Base-by-base conservation (phyloP, 768 basidiomycete genomes). In the Boletus insuetus region DNA sequence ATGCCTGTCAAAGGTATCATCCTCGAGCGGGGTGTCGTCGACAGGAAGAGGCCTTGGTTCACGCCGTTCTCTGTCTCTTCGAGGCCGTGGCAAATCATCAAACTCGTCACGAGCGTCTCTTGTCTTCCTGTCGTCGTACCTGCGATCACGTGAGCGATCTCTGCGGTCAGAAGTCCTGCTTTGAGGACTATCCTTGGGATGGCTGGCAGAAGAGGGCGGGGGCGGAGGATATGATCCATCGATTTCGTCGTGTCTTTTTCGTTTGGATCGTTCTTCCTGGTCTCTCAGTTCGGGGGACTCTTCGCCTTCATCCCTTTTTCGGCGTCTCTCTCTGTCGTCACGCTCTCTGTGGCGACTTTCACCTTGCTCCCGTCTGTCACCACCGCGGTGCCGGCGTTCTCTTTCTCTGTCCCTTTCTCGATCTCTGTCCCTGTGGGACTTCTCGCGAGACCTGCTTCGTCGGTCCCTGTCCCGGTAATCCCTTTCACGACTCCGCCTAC, bases 261-360 rank as follows among this genome's bases (percentile, higher is more conserved):
- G 80, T 68, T 92, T 91, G 46, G 73, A 72, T 50, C 86, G 82
- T 35, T 84, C 81, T 48, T 83, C 84, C 19, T 58, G 58, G 54
- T 82, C 82, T 49, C 68, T 71, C 29, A 64, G 49, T 55, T 79
- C 77, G n/a, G 66, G 68, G 17, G 65, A 64, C 43, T 81, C 82
- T 19, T 83, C 83, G 1, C 75, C 75, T 26, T 87, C 82, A 49
- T 90, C 87, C 63, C 88, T 79, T 70, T 87, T 87, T 59, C 91
- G 82, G 47, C 88, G 79, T 55, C 82, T 79, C 49, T 77, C 75
- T 42, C 72, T 69, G 50, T 88, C 82, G 48, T 78, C 73, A 63
- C 75, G 72, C 46, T 79, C 68, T 56, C 82, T 76, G 64, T 84
- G 80, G 39, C 82, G 79, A 58, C 80, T 74, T 46, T 85, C 80